phyloP scores from a whole-genome alignment of 1,284 basidiomycete species.

The Rhodotorula sp. region DNA sequence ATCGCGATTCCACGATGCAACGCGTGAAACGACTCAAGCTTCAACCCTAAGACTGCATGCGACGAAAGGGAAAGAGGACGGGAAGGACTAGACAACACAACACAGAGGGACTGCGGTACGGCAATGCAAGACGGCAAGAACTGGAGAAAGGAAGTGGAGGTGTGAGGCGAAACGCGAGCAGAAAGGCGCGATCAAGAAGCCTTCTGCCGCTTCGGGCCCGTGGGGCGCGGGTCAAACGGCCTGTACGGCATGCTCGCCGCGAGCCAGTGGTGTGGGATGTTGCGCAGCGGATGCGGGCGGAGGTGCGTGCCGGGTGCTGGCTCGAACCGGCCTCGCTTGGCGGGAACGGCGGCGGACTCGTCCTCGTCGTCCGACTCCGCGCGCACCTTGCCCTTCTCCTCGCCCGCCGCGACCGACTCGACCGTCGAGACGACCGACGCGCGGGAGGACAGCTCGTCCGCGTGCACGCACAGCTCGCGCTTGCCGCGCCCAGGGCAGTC shows the following conservation, averaged over 20 bases:
- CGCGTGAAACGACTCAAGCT: too few relatives aligned
- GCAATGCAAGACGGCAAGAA: too few relatives aligned
- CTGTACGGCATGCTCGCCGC: background rate
- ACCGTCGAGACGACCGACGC: background rate
- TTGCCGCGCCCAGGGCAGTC: background rate
- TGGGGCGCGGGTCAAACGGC: background rate
- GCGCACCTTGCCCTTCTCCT: background rate
- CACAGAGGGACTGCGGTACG: too few relatives aligned
- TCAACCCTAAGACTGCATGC: too few relatives aligned
- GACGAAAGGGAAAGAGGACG: too few relatives aligned
- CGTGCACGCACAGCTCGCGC: background rate
- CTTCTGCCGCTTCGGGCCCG: background rate
- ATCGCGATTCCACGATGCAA: too few relatives aligned
- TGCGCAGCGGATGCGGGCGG: background rate
- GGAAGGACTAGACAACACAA: too few relatives aligned
- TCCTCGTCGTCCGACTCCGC: background rate
- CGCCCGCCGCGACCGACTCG: background rate
- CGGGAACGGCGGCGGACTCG: background rate
- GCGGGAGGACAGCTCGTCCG: too few relatives aligned
- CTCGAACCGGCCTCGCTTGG: background rate
- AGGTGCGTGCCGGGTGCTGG: background rate
- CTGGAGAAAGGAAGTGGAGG: background rate
- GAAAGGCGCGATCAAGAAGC: background rate
- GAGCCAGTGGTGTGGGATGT: background rate
- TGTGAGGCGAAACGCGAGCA: background rate